phyloP scores from a whole-genome alignment of 2,329 filamentous ascomycete species.

The Xylariaceae sp. region DNA sequence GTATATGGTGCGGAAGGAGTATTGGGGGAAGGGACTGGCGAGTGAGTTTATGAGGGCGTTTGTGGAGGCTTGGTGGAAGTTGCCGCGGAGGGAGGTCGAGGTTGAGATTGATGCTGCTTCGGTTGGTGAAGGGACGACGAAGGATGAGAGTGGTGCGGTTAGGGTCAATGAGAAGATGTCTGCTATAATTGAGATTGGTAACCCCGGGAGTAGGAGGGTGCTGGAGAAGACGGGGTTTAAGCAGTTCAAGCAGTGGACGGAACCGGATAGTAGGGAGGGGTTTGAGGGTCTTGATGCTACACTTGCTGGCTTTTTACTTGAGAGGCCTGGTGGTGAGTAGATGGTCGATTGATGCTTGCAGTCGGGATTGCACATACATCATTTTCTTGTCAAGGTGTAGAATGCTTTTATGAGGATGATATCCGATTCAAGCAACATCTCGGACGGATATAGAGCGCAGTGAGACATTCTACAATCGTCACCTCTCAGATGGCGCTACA shows the following conservation, averaged over 20 bases:
- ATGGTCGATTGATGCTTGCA: not conserved
- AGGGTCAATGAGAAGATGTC: conserved; percentile 41
- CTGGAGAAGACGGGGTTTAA: conserved; percentile 56
- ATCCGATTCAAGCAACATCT: no score
- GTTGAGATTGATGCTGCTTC: conserved; percentile 42
- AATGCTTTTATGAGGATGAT: no score
- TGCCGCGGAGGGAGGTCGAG: conserved; percentile 46
- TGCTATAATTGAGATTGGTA: conserved; percentile 48
- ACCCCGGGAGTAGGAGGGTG: conserved; percentile 54
- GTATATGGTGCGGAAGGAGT: conserved; percentile 53
- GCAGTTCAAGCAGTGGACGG: conserved; percentile 41
- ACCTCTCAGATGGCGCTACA: no score
- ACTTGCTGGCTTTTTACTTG: conserved; percentile 18
- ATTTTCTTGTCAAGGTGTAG: no score
- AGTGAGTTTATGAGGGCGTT: conserved; percentile 54
- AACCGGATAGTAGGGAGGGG: conserved; percentile 23
- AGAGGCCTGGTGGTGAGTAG: conserved; percentile 7
- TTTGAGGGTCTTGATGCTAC: not conserved
- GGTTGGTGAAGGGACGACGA: conserved; percentile 20
- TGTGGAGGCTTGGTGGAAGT: conserved; percentile 44
- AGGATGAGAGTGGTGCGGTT: conserved; percentile 20
- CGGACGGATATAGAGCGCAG: no score
- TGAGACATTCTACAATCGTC: no score
- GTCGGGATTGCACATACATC: no score
- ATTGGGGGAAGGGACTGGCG: conserved; percentile 56